Evolutionary conservation across 1,284 basidiomycete species (phyloP).

Genomic region (Microbotryum silenes-acaulis): DNA sequence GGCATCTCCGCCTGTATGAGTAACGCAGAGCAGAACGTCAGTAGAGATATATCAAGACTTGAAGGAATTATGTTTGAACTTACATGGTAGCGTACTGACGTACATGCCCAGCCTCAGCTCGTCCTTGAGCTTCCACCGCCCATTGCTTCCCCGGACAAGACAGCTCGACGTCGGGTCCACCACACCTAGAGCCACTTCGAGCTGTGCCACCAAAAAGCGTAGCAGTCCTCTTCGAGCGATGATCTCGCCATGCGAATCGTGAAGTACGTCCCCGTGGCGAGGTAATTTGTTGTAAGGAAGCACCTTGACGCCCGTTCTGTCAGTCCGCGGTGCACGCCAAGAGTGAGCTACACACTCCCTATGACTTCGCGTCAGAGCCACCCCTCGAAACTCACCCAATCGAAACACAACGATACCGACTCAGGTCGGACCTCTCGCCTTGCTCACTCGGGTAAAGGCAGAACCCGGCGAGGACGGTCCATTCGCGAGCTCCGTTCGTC

Average conservation of each 20-base stretch:
- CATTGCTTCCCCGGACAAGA: slow-evolving; percentile 47
- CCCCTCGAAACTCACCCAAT: slow-evolving; percentile 24
- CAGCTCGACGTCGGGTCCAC: slow-evolving; percentile 32
- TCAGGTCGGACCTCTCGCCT: background rate
- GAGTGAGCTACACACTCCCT: background rate
- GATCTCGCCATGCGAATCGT: slow-evolving; percentile 86
- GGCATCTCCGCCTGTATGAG: slow-evolving; percentile 69
- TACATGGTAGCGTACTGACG: slow-evolving; percentile 83
- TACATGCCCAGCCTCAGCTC: slow-evolving; percentile 61
- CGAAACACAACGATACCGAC: slow-evolving; percentile 15
- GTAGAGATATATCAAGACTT: slow-evolving; percentile 1
- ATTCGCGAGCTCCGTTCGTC: slow-evolving; percentile 40
- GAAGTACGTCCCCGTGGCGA: slow-evolving; percentile 65
- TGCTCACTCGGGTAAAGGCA: background rate
- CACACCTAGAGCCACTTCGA: slow-evolving; percentile 35
- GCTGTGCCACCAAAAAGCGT: slow-evolving; percentile 71
- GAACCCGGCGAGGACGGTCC: slow-evolving; percentile 43
- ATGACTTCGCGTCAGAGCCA: background rate
- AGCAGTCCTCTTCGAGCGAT: slow-evolving; percentile 69
- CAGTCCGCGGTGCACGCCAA: slow-evolving; percentile 52
- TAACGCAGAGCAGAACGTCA: slow-evolving; percentile 4
- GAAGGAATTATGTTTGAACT: slow-evolving; percentile 31
- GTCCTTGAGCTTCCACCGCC: slow-evolving; percentile 49
- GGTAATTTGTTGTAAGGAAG: slow-evolving; percentile 61
- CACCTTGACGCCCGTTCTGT: slow-evolving; percentile 81